phyloP scores from a whole-genome alignment of 345 rosid genomes.

The Lepidium didymum region DNA sequence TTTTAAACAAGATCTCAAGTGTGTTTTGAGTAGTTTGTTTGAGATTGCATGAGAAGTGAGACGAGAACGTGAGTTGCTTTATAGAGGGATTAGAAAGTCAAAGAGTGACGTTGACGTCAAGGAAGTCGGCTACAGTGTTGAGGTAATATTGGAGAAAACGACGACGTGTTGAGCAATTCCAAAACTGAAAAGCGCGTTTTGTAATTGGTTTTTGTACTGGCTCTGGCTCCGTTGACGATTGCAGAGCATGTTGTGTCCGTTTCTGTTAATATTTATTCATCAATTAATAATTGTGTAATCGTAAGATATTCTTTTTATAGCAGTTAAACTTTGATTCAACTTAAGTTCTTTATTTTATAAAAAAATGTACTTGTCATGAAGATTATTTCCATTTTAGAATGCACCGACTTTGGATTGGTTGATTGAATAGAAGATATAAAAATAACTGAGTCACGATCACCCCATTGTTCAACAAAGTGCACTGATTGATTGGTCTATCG shows the following conservation, averaged over 20 bases:
- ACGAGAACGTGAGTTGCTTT: not conserved
- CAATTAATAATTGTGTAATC: not conserved
- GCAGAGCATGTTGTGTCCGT: not conserved
- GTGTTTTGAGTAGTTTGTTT: not conserved
- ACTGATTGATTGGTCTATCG: not conserved
- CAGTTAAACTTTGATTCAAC: not conserved
- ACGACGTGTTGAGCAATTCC: not conserved
- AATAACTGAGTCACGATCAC: not conserved
- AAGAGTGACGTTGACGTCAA: constrained; percentile 4
- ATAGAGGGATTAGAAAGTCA: not conserved
- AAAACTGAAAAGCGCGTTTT: constrained; percentile 12
- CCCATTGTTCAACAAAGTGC: not conserved
- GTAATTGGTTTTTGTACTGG: not conserved
- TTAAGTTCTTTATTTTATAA: not conserved
- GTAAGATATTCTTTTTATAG: not conserved
- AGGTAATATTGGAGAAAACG: not conserved
- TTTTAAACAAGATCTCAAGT: not conserved
- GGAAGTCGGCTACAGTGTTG: constrained; percentile 7
- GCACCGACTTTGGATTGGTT: not conserved
- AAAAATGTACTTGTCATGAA: not conserved
- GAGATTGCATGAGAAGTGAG: constrained; percentile 17
- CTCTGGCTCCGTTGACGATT: constrained; percentile 11
- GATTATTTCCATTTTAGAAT: not conserved
- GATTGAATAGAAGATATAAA: not conserved
- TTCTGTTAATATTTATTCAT: not conserved